Evolutionary conservation across 371 early-diverging fungal genomes (phyloP), one percentile per base, ranked within the genome.

Genomic region (Mucor ambiguus): DNA sequence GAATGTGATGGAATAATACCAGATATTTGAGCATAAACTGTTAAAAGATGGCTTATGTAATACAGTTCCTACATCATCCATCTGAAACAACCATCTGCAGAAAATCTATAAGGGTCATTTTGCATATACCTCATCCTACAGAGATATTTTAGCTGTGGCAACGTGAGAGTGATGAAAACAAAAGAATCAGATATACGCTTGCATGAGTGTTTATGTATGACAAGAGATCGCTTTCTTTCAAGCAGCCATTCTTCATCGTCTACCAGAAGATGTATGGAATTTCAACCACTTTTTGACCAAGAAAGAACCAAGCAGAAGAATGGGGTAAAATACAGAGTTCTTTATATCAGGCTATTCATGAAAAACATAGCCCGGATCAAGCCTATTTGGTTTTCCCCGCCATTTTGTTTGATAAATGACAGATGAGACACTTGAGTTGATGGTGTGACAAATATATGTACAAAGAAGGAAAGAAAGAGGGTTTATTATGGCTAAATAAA

Each of bases 381-480:
- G 52, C 28, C 52, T 52, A 52, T 52, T 52, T 26, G 52, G 28
- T 52, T 41, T 52, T 52, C 52, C 52, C 52, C 52, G 52, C 52
- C 52, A 52, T 52, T 52, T 52, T 49, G 43, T 48, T 60, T 48
- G 30, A 28, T 46, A 32, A 49, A 49, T 61, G 61, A 61, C 61
- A 61, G 61, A 61, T 61, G 61, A 61, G 61, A 61, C 61, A 49
- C 49, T 61, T 61, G 16, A 52, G 28, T 28, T 35, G 20, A 14
- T 49, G 20, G 61, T 60, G 44, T 30, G 48, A 60, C 61, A 46
- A 46, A 60, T 48, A 35, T 12, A 35, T 12, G 3, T 10, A 60
- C 26, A 58, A 14, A 41, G 10, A 58, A 38, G 29, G 43, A 43
- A 22, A 60, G 4, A 22, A 46, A 46, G 12, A 12, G 16, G 20